Percentiles rank a stretch among this genome's conserved stretches.
Evolutionary conservation across 108 stramenopile genomes (phyloP).

Genomic region (Skeletonema menzelii): DNA sequence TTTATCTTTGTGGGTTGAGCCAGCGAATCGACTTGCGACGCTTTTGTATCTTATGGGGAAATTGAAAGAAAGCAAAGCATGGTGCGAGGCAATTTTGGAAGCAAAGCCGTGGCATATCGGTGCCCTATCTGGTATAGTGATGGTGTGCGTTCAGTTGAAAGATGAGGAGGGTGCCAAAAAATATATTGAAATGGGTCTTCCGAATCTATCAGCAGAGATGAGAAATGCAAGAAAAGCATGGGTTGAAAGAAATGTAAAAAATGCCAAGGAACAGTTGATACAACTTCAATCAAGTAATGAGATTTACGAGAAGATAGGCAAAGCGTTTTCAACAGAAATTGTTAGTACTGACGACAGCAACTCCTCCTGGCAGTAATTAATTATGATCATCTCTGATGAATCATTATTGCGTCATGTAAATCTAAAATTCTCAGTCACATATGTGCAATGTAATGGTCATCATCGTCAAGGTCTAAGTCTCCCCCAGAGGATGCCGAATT

Average conservation of each 20-base stretch:
- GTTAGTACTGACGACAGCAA: background rate
- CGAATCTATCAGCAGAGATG: constrained; percentile 31
- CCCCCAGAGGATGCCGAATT: background rate
- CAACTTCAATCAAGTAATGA: constrained; percentile 1
- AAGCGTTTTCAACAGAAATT: background rate
- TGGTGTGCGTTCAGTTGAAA: constrained; percentile 55
- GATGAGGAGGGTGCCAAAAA: constrained; percentile 49
- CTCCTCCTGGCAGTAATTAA: background rate
- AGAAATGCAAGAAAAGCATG: constrained; percentile 15
- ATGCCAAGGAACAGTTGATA: background rate
- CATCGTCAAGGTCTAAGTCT: background rate
- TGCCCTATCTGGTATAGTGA: constrained; percentile 72
- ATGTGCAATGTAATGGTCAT: constrained; percentile 9
- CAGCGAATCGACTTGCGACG: constrained; percentile 77
- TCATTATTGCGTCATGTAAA: background rate
- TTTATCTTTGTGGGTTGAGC: constrained; percentile 64
- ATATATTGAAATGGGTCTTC: constrained; percentile 66
- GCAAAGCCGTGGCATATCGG: constrained; percentile 86
- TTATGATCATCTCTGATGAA: no score
- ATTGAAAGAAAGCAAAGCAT: constrained; percentile 49
- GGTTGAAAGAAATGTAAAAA: constrained; percentile 18
- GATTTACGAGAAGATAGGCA: background rate
- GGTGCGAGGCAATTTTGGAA: constrained; percentile 62
- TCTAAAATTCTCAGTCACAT: background rate
- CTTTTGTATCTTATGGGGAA: constrained; percentile 65